Percentiles rank a stretch among this genome's conserved stretches.
Conservation (phyloP, 2,329 filamentous ascomycete genomes). For the Aspergillus hortae region DNA sequence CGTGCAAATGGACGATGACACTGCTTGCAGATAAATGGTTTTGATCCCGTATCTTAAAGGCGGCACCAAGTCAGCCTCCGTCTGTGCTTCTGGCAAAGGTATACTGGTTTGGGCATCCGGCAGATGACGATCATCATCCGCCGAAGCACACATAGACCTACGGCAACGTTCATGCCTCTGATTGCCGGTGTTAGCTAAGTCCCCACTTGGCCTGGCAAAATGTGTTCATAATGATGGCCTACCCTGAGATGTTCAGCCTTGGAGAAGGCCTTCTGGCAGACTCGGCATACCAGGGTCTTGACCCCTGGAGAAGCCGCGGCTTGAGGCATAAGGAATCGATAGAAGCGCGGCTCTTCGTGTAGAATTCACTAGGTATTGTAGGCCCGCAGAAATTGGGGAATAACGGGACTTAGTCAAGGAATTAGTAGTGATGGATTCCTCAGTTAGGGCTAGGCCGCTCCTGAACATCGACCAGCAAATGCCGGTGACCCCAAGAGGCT, state of each 20-base stretch:
- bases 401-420: too few species aligned
- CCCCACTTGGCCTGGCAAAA: constrained; percentile 11
- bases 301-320: constrained; percentile 13
- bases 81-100: background rate
- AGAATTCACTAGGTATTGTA: too few species aligned
- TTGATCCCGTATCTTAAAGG: constrained; percentile 38
- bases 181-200: constrained; percentile 9
- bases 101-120: constrained; percentile 1
- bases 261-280: constrained; percentile 41
- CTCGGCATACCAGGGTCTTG: constrained; percentile 35
- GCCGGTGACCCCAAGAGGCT: too few species aligned
- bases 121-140: constrained; percentile 5
- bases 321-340: constrained; percentile 11
- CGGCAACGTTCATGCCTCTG: constrained; percentile 45
- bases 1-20: constrained; percentile 42
- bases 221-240: constrained; percentile 9
- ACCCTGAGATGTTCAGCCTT: constrained; percentile 42
- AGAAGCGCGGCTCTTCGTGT: background rate
- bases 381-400: too few species aligned
- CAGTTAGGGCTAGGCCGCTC: too few species aligned
- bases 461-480: too few species aligned
- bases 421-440: too few species aligned
- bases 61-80: constrained; percentile 16
- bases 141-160: constrained; percentile 21
- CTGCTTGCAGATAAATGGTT: constrained; percentile 41